phyloP scores from a whole-genome alignment of 345 rosid species.

The Murraya koenigii region DNA sequence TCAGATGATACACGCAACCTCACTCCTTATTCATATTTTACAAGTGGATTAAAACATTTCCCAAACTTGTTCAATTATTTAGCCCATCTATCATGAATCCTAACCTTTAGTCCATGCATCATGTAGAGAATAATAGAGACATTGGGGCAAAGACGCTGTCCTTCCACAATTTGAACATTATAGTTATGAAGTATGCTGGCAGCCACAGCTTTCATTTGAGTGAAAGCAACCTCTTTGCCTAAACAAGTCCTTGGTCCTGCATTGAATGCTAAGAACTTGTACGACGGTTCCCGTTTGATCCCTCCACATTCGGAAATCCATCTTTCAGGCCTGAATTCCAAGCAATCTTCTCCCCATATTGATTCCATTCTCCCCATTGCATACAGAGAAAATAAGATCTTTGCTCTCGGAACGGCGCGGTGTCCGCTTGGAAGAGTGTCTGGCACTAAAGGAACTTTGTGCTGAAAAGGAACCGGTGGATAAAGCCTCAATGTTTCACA shows the following conservation, averaged over 20 bases:
- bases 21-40: not conserved
- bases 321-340: conserved; percentile 40
- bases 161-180: not conserved
- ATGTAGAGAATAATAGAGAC: not conserved
- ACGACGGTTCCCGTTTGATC: conserved; percentile 14
- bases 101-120: conserved; percentile 7
- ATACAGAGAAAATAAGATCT: conserved; percentile 19
- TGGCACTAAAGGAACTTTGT: conserved; percentile 17
- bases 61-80: not conserved
- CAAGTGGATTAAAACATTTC: too few relatives aligned
- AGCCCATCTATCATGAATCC: not conserved
- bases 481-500: conserved; percentile 38
- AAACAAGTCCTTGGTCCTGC: conserved; percentile 12
- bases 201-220: conserved; percentile 6
- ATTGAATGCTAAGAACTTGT: conserved; percentile 11
- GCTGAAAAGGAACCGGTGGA: conserved; percentile 34
- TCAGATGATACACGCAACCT: not conserved
- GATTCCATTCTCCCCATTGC: conserved; percentile 37
- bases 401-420: conserved; percentile 11
- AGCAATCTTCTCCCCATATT: conserved; percentile 39
- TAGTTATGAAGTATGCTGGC: conserved; percentile 4
- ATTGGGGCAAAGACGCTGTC: not conserved
- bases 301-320: conserved; percentile 33
- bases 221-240: conserved; percentile 5
- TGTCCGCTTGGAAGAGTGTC: conserved; percentile 46